Conservation (phyloP, 257 asterid genomes). For the Eucommia ulmoides region DNA sequence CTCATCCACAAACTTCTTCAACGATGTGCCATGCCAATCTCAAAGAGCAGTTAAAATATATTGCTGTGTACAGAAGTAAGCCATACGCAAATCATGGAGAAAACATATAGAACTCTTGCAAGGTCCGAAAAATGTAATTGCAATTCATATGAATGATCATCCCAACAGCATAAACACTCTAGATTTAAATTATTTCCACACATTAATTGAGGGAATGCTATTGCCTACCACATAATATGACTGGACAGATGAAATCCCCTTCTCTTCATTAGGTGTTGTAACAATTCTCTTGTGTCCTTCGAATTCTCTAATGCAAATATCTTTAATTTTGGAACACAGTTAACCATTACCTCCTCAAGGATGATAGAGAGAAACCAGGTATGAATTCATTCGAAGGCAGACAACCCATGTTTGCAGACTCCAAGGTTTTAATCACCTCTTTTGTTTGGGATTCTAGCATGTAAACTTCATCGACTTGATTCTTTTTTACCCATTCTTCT, state of each 20-base stretch:
- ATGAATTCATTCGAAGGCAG: conserved; percentile 51
- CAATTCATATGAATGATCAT: no score
- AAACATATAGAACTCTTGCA: no score
- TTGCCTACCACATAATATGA: background rate
- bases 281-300: no score
- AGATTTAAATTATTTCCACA: background rate
- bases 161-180: background rate
- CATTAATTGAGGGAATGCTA: background rate
- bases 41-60: no score
- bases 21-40: no score
- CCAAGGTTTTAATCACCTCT: conserved; percentile 38
- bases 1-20: no score
- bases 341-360: conserved; percentile 38
- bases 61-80: no score
- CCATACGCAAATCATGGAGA: no score
- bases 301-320: background rate
- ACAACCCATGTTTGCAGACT: conserved; percentile 33
- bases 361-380: conserved; percentile 57
- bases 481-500: conserved; percentile 52
- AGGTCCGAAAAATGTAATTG: no score
- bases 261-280: background rate
- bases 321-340: background rate
- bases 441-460: conserved; percentile 70
- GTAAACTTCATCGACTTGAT: conserved; percentile 74
- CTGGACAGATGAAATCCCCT: background rate